Conservation (phyloP, 2,329 filamentous ascomycete species). For the Eurotiales sp. region DNA sequence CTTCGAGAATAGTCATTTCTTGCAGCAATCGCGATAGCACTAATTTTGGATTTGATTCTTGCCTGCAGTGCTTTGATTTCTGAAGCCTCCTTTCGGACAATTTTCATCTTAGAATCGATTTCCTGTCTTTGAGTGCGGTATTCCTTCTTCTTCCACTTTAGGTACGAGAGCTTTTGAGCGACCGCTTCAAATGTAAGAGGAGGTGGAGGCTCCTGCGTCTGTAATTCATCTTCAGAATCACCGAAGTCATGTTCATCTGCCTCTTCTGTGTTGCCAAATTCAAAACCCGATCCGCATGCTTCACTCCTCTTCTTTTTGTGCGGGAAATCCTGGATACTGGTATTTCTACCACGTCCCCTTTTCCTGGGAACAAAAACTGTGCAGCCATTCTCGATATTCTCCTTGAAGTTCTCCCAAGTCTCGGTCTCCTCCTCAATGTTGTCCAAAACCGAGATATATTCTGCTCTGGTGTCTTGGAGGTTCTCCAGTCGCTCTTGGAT, state of each 20-base stretch:
- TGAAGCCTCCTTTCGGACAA: constrained; percentile 18
- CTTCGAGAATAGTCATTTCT: constrained; percentile 55
- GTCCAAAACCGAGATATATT: constrained; percentile 34
- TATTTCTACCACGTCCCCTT: constrained; percentile 35
- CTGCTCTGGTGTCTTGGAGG: constrained; percentile 48
- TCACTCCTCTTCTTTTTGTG: constrained; percentile 1
- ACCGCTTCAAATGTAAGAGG: constrained; percentile 8
- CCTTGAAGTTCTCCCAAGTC: constrained; percentile 41
- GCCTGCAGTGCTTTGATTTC: constrained; percentile 27
- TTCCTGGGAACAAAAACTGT: constrained; percentile 33
- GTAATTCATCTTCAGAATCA: background rate
- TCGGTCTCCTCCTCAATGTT: constrained; percentile 41
- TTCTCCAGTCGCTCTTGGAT: constrained; percentile 65
- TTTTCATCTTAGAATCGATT: constrained; percentile 28
- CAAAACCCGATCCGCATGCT: background rate
- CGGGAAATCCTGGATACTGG: constrained; percentile 32
- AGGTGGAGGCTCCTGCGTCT: too few relatives aligned
- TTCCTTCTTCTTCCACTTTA: constrained; percentile 15
- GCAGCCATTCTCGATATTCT: constrained; percentile 38
- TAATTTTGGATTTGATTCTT: constrained; percentile 30
- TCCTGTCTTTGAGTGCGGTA: constrained; percentile 49
- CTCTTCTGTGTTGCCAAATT: background rate
- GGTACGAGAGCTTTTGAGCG: constrained; percentile 15
- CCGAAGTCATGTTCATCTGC: constrained; percentile 10
- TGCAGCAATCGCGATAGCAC: constrained; percentile 46